A percentile compares a stretch with the other conserved stretches of the same genome.
phyloP scores from a whole-genome alignment of 2,329 filamentous ascomycete species.

The Sclerotinia nivalis region DNA sequence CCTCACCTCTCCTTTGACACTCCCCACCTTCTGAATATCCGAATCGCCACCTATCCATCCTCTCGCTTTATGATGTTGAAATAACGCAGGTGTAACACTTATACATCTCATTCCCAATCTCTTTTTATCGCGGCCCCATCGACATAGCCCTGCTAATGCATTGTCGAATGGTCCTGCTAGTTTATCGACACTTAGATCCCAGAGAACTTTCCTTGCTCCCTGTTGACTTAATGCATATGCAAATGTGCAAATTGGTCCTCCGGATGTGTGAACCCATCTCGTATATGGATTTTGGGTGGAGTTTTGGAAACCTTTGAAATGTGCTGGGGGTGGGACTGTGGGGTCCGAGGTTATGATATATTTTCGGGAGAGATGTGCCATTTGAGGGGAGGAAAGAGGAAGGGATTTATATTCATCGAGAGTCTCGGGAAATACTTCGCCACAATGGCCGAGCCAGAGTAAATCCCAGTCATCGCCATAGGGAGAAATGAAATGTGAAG shows the following conservation, averaged over 20 bases:
- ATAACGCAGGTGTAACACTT: slow-evolving; percentile 15
- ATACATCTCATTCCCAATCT: slow-evolving; percentile 14
- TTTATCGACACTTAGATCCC: slow-evolving; percentile 53
- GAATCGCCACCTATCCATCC: slow-evolving; percentile 22
- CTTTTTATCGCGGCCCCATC: slow-evolving; percentile 12
- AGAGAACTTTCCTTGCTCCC: slow-evolving; percentile 56
- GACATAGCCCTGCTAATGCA: slow-evolving; percentile 34
- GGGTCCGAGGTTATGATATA: slow-evolving; percentile 35
- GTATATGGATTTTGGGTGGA: slow-evolving; percentile 20
- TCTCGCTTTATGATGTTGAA: slow-evolving; percentile 22
- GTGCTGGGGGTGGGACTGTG: slow-evolving; percentile 33
- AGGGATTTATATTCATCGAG: slow-evolving; percentile 11
- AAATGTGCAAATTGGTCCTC: slow-evolving; percentile 41
- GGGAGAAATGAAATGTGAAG: slow-evolving; percentile 28
- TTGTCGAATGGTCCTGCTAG: slow-evolving; percentile 41
- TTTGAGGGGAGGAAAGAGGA: background rate
- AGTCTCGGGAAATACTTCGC: slow-evolving; percentile 29
- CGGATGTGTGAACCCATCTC: slow-evolving; percentile 38
- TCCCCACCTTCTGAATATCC: slow-evolving; percentile 22
- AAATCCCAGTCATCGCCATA: slow-evolving; percentile 44
- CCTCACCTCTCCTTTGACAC: background rate
- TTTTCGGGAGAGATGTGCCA: slow-evolving; percentile 25
- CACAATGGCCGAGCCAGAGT: slow-evolving; percentile 44
- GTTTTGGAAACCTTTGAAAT: slow-evolving; percentile 26
- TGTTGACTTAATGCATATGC: slow-evolving; percentile 41